Base-by-base conservation (phyloP, 140 eudicot genomes). In the Oenanthe javanica region DNA sequence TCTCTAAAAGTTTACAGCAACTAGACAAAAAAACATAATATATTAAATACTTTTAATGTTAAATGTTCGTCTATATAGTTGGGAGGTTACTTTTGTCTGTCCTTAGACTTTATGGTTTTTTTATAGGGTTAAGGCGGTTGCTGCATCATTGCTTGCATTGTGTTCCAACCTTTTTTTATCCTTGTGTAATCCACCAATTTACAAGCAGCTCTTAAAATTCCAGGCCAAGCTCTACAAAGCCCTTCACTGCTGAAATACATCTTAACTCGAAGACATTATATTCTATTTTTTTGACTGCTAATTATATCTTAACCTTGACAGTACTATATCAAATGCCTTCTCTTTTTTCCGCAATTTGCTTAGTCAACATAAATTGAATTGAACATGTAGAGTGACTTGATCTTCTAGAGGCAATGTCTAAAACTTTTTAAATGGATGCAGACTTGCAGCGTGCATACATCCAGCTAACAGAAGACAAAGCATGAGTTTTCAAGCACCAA, bases 381-480 rank as follows among this genome's bases (percentile, higher is more conserved):
- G 14, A 51, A 13, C 19, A 15, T 13, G 57, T 51, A 11, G 4
- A 50, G 54, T 50, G 11, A 50, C 54, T 50, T 50, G 54, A 50
- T 73, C 36, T 27, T 73, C 18, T 50, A 4, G 42, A 9, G 54
- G 25, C 36, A 38, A 72, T 42, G 43, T 75, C 74, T 70, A 71
- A 43, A 76, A 63, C 72, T 43, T 31, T 2, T 38, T 71, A 50
- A 57, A 57, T 21, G 15, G 64, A 81, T 81, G 88, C 93, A 89
- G 93, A 86, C 72, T 79, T 82, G 85, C 92, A 15, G 64, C 64
- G 77, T 49, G 85, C 88, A 79, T 80, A 66, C 13, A 69, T 84
- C 84, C 88, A 80, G 79, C 85, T 83, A 42, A 25, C 79, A 19
- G 85, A 82, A 74, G 90, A 89, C 38, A 85, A 86, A 79, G 85